These are phyloP conservation scores for Mortierella sp. DNA, from an alignment of 371 early-diverging fungal species.

Conservation along the genomic window DNA sequence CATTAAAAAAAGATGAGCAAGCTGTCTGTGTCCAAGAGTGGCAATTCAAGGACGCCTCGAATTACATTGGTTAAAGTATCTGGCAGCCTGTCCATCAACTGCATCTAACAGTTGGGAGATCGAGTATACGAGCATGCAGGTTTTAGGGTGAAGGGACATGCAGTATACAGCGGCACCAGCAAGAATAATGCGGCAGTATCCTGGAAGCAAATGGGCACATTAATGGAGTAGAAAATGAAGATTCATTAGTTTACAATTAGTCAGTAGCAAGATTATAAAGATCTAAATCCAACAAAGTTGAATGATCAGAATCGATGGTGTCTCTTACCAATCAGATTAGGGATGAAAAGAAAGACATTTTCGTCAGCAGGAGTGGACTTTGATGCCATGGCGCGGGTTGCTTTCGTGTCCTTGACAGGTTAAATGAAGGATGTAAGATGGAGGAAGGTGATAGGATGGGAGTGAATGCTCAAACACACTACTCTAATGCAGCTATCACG, in stretches of 20 bases:
- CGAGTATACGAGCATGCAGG: conserved; percentile 82
- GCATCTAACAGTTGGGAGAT: conserved; percentile 95
- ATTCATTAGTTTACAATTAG: neutral
- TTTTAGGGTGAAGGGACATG: conserved; percentile 79
- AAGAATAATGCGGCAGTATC: conserved; percentile 89
- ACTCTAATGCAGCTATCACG: neutral
- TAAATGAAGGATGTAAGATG: conserved; percentile 13
- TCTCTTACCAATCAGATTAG: conserved; percentile 89
- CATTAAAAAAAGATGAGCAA: conserved; percentile 1
- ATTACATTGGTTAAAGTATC: conserved; percentile 91
- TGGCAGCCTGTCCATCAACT: conserved; percentile 94
- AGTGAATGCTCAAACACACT: neutral
- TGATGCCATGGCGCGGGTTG: conserved; percentile 24
- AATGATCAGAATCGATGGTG: neutral
- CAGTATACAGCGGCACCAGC: conserved; percentile 79
- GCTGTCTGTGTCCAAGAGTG: neutral
- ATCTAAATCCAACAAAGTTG: neutral
- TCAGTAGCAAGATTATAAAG: neutral
- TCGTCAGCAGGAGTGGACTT: conserved; percentile 51
- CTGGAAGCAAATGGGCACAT: conserved; percentile 56
- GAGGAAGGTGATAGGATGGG: neutral
- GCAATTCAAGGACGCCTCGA: neutral
- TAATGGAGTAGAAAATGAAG: neutral
- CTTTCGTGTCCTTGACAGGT: conserved; percentile 35
- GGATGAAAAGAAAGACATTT: conserved; percentile 89